phyloP scores from a whole-genome alignment of 805 yeast genomes.

The Starmera caribaea region DNA sequence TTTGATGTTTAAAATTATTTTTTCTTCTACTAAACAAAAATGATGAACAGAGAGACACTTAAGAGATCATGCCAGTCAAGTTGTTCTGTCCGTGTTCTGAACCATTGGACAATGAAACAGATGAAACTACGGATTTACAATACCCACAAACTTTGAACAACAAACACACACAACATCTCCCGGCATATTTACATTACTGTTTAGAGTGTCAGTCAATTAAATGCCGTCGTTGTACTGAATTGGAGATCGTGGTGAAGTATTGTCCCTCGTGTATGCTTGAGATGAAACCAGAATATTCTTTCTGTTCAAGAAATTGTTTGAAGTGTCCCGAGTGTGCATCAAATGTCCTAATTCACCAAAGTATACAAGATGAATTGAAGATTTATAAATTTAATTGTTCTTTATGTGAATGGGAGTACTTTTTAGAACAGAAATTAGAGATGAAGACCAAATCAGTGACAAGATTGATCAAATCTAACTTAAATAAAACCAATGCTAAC shows the following conservation, averaged over 20 bases:
- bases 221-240: constrained; percentile 18
- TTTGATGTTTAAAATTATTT: background rate
- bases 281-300: constrained; percentile 13
- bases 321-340: constrained; percentile 17
- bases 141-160: constrained; percentile 15
- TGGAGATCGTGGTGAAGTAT: constrained; percentile 15
- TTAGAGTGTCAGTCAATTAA: constrained; percentile 16
- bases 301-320: constrained; percentile 18
- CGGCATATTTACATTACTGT: constrained; percentile 14
- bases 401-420: constrained; percentile 9
- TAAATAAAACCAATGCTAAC: constrained; percentile 1
- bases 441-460: constrained; percentile 11
- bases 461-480: constrained; percentile 5
- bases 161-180: constrained; percentile 9
- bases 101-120: constrained; percentile 5
- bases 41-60: no score
- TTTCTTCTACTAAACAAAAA: no score
- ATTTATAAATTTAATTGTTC: constrained; percentile 8
- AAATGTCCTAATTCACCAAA: constrained; percentile 6
- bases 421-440: constrained; percentile 1
- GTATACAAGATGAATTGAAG: background rate
- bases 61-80: background rate
- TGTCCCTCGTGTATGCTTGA: constrained; percentile 19
- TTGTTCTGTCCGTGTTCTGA: constrained; percentile 21
- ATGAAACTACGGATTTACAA: constrained; percentile 5